Base-by-base conservation (phyloP, 2,329 filamentous ascomycete species). In the Aspergillus alliaceus region DNA sequence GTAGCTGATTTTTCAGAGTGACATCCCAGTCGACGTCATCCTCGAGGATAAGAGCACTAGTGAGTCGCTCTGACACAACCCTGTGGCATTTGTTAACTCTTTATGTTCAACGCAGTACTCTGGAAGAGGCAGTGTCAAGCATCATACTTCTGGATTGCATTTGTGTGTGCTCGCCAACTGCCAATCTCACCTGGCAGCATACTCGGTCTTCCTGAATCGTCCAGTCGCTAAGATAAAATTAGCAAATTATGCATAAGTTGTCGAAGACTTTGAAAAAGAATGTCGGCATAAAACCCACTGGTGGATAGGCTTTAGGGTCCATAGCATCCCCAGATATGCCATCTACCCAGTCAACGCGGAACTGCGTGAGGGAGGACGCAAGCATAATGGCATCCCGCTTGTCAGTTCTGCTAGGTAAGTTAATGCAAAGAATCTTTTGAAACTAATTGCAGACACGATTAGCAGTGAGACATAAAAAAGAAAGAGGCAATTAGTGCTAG, bases 21-120 rank as follows among this genome's bases (percentile, higher is more conserved):
- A 74, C 61, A 54, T 76, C 74, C 69, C 69, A 76, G 54, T 76
- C 75, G 29, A 71, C 69, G 49, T 76, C 73, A 49, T 77, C 74
- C 54, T 77, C 74, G n/a, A 79, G 75, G 50, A 81, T 72, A 15
- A 35, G 32, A 6, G 32, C 32, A 15, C 32, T 35, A 6, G 8
- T 35, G 9, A 35, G 8, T 35, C 14, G 32, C 14, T 35, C 32
- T 35, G 32, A 35, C 32, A 35, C 32, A 35, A 35, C 15, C 15
- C 32, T 35, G 15, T 35, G 4, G 14, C 32, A 35, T n/a, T 15
- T 35, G 32, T 35, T 35, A 35, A 15, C 14, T 35, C 9, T 35
- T 14, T 34, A 34, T 34, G 32, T 14, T 34, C 32, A 11, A 7
- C 11, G 14, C 5, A 29, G n/a, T 31, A 31, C 31, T 5, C 3